phyloP scores from a whole-genome alignment of 176 grass and related monocot species.

The Miscanthus lutarioriparius region DNA sequence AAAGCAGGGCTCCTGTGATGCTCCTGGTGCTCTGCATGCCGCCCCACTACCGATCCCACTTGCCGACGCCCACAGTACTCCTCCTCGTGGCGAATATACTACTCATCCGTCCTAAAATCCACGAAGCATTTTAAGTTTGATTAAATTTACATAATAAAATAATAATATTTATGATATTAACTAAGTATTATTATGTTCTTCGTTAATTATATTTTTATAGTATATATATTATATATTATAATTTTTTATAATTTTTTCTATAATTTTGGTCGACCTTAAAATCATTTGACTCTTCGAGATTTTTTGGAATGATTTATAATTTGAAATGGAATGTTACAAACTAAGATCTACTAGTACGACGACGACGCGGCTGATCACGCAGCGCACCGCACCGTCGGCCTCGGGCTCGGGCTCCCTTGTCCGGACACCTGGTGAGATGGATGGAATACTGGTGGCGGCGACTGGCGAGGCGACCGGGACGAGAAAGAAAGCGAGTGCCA shows the following conservation, averaged over 20 bases:
- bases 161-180: no score
- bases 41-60: constrained; percentile 34
- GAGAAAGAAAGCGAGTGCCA: neutral
- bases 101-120: no score
- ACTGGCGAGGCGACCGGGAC: neutral
- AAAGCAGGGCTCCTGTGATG: neutral
- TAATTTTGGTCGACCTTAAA: no score
- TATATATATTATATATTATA: no score
- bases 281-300: no score
- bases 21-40: neutral
- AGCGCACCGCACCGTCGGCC: neutral
- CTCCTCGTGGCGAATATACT: neutral
- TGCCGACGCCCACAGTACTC: constrained; percentile 14
- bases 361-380: neutral
- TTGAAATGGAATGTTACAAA: no score
- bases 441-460: neutral
- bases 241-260: no score
- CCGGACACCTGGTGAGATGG: constrained; percentile 14
- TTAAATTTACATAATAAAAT: no score
- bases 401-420: neutral
- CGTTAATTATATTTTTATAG: no score
- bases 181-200: no score
- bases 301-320: no score
- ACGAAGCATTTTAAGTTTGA: no score
- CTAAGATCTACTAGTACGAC: neutral